Base-by-base conservation (phyloP, 148 eudicot species). In the Limonium bicolor region DNA sequence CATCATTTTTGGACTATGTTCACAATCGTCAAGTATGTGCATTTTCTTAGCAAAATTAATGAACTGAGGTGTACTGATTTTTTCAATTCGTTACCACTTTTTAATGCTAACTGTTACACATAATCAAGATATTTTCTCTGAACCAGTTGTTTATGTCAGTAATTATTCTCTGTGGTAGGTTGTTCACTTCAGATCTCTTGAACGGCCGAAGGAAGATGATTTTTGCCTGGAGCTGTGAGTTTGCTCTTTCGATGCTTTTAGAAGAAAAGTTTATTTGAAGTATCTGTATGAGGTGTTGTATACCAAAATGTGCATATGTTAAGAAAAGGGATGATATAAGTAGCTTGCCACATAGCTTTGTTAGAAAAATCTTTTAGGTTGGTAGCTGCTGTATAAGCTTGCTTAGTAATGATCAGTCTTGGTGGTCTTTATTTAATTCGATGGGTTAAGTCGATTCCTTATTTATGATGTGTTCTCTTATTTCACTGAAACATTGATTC, bases 191-290 rank as follows among this genome's bases (percentile, higher is more conserved):
- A 76, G 96, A 53, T 73, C 80, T 31, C 42, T 87, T 52, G 96
- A 82, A 47, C 77, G 68, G 51, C 96, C 96, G 41, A 87, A 83
- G 78, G 96, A 87, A 49, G 86, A 82, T 59, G 96, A 82, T 45
- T 87, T 87, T 60, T 67, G 66, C 60, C 56, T 87, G 23, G 94
- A 87, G 62, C 55, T 87, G 96, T 87, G 57, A 76, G 96, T 70
- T 40, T 24, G 18, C n/a, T n/a, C n/a, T n/a, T n/a, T n/a, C n/a
- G n/a, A n/a, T n/a, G n/a, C n/a, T n/a, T n/a, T n/a, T n/a, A n/a
- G n/a, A n/a, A n/a, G n/a, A 8, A 7, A 10, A 14, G 3, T 6
- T 13, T n/a, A 20, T 44, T 36, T 35, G 10, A 6, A 30, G 36
- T 20, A 8, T 28, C 20, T 64, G 5, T 47, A 7, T 22, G 14